Evolutionary conservation across 257 asterid species (phyloP).

Genomic region (Solanum dulcamara): DNA sequence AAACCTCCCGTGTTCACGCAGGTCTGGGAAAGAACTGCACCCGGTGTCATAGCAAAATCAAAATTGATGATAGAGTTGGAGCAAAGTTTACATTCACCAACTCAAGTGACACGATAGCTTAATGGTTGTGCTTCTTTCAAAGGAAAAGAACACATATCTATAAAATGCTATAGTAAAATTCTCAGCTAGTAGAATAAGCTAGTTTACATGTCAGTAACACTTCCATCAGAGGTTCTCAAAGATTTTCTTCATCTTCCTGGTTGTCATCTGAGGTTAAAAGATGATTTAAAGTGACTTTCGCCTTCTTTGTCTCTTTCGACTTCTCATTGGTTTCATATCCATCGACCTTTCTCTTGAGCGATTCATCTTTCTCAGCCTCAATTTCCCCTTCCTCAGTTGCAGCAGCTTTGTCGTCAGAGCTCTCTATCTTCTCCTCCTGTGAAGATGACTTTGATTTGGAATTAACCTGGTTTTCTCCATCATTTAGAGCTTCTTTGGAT

Average conservation of each 20-base stretch:
- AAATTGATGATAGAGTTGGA: neutral
- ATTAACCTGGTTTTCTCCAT: conserved; percentile 19
- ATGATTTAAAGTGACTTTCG: conserved; percentile 66
- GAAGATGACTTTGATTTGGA: conserved; percentile 11
- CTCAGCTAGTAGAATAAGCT: neutral
- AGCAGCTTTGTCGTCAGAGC: conserved; percentile 10
- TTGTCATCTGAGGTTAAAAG: conserved; percentile 70
- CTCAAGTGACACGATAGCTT: neutral
- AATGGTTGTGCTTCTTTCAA: neutral
- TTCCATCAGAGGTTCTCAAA: conserved; percentile 10
- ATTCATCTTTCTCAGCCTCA: conserved; percentile 26
- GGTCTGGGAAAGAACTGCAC: neutral
- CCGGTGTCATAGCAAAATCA: neutral
- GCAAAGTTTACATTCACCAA: neutral
- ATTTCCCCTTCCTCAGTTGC: conserved; percentile 12
- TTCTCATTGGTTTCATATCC: conserved; percentile 17
- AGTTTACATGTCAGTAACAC: neutral
- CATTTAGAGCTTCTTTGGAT: conserved; percentile 6
- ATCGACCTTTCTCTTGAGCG: conserved; percentile 18
- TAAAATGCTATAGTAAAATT: neutral
- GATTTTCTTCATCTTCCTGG: conserved; percentile 43
- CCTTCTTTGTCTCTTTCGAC: conserved; percentile 35
- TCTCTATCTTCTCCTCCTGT: conserved; percentile 16
- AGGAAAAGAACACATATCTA: neutral
- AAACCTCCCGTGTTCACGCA: neutral